phyloP scores from a whole-genome alignment of 2,329 filamentous ascomycete genomes.

The Apiospora marii region DNA sequence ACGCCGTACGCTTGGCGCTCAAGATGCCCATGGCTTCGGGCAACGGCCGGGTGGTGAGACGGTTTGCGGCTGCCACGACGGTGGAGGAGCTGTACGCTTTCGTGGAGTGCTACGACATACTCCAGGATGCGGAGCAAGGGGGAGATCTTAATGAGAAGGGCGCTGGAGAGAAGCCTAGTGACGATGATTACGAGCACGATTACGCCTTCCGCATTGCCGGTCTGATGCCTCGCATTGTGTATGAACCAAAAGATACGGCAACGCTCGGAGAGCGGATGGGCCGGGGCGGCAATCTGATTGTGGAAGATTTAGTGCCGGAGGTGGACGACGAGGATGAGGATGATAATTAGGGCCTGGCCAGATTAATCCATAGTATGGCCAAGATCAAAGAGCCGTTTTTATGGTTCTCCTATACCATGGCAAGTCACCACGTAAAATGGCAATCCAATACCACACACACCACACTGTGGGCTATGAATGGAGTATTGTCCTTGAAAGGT shows the following conservation, averaged over 20 bases:
- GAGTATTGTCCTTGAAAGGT: background rate
- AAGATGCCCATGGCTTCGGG: slow-evolving; percentile 67
- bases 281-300: slow-evolving; percentile 85
- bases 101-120: slow-evolving; percentile 84
- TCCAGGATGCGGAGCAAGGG: slow-evolving; percentile 48
- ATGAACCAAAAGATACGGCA: slow-evolving; percentile 70
- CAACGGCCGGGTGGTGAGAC: slow-evolving; percentile 74
- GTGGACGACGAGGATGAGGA: slow-evolving; percentile 42
- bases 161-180: slow-evolving; percentile 55
- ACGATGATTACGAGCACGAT: slow-evolving; percentile 74
- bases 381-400: background rate
- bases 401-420: background rate
- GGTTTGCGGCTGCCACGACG: slow-evolving; percentile 72
- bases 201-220: slow-evolving; percentile 88
- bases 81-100: slow-evolving; percentile 95
- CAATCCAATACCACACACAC: background rate
- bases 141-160: slow-evolving; percentile 39
- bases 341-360: slow-evolving; percentile 44
- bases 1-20: slow-evolving; percentile 74
- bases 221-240: slow-evolving; percentile 84
- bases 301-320: slow-evolving; percentile 72
- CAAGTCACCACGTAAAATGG: background rate
- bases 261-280: slow-evolving; percentile 79
- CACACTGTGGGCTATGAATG: background rate
- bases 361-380: slow-evolving; percentile 31